These are phyloP conservation scores for Poronia punctata DNA, from an alignment of 495 filamentous ascomycete genomes.

Conservation along the genomic window DNA sequence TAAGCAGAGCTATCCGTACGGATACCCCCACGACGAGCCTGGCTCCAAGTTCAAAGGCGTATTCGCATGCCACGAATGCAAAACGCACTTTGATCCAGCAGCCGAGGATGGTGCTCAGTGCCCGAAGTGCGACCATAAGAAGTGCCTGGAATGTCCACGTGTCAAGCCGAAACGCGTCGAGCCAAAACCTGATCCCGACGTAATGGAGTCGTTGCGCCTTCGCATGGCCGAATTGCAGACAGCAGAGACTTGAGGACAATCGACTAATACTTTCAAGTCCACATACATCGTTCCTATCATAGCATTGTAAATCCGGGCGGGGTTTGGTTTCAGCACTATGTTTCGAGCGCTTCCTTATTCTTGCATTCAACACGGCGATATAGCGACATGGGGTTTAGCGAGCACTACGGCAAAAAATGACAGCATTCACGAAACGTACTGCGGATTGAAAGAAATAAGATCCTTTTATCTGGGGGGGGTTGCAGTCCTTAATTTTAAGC, in stretches of 20 bases:
- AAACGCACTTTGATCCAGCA: slow-evolving; percentile 43
- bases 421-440: too few species aligned
- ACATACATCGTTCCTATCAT: not conserved
- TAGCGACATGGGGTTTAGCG: too few species aligned
- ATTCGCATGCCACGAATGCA: slow-evolving; percentile 61
- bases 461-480: too few species aligned
- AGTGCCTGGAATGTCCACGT: slow-evolving; percentile 40
- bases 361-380: too few species aligned
- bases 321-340: slow-evolving; percentile 1
- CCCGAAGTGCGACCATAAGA: slow-evolving; percentile 53
- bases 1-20: slow-evolving; percentile 65
- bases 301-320: not conserved
- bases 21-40: slow-evolving; percentile 64
- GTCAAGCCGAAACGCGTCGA: slow-evolving; percentile 52
- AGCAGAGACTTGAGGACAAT: slow-evolving; percentile 8
- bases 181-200: slow-evolving; percentile 57
- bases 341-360: too few species aligned
- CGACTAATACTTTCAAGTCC: too few species aligned
- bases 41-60: slow-evolving; percentile 40
- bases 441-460: too few species aligned
- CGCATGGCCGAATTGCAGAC: slow-evolving; percentile 19
- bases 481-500: not conserved
- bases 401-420: too few species aligned
- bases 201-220: slow-evolving; percentile 47
- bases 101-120: slow-evolving; percentile 43